Evolutionary conservation across 371 early-diverging fungal species (phyloP), one percentile per base, ranked within the genome.

Genomic region (Synchytrium microbalum): DNA sequence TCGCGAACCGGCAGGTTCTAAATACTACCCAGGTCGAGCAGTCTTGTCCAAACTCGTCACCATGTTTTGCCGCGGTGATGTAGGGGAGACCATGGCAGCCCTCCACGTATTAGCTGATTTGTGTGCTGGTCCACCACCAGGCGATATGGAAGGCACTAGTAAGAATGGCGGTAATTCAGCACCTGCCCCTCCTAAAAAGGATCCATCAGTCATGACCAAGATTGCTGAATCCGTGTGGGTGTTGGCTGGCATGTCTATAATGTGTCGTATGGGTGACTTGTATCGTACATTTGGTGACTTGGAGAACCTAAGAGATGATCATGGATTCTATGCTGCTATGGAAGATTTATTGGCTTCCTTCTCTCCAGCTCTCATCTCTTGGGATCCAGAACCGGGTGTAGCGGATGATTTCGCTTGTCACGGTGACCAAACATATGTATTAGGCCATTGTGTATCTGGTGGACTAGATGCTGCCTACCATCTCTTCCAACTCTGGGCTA

Each of bases 401-500:
- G 46, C 46, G 19, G 46, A 19, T 19, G 46, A 38, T 19, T 38
- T 38, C 19, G 46, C 46, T 19, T 38, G 46, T 38, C 46, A 38
- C 46, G 46, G 46, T 38, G 46, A 38, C 19, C 46, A 38, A 19
- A 38, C 46, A 5, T 38, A 38, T 38, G 46, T 38, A 19, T 38
- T 38, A 19, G 46, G 46, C 19, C 46, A 38, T 19, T 38, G 46
- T 38, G 46, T 38, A 38, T 38, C 46, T 38, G 46, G 46, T 38
- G 46, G 46, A 10, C 19, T 38, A 19, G 46, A 38, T 38, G 46
- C 46, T 38, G 5, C 46, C 46, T 19, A 38, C 46, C 46, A 38
- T 38, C 46, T 38, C 46, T 38, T 38, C 46, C 46, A 38, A 38
- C 46, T 38, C 46, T 38, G 46, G 46, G 46, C 46, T 38, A 38